Evolutionary conservation across 352 stramenopile species (phyloP).

Genomic region (Globisporangium heterothallicum): DNA sequence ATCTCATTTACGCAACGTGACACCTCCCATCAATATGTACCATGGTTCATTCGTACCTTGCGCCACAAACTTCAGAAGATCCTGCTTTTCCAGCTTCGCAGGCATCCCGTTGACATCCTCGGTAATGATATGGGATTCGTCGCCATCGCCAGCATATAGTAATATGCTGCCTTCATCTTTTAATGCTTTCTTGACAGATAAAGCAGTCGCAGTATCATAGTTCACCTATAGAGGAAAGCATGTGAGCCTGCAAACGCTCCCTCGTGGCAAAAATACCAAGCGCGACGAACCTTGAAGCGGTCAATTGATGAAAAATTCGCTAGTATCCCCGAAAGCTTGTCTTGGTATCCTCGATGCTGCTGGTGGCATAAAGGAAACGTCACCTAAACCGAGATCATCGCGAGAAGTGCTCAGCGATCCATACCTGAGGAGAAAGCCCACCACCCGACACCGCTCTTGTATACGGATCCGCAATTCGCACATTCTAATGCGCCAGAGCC

Average conservation of each 20-base stretch:
- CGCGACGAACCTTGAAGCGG: conserved; percentile 30
- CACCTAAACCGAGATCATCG: no score
- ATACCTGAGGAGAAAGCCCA: conserved; percentile 2
- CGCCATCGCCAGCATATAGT: conserved; percentile 35
- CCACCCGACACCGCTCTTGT: conserved; percentile 5
- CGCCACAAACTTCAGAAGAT: conserved; percentile 23
- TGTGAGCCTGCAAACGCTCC: not conserved
- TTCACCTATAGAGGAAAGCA: conserved; percentile 18
- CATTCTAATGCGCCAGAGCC: conserved; percentile 15
- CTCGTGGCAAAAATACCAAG: not conserved
- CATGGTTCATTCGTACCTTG: conserved; percentile 26
- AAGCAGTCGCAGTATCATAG: conserved; percentile 25
- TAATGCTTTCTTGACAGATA: conserved; percentile 28
- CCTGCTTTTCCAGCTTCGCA: conserved; percentile 20
- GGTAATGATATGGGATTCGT: conserved; percentile 25
- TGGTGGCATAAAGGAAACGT: not conserved
- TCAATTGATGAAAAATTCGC: conserved; percentile 32
- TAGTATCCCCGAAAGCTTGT: conserved; percentile 49
- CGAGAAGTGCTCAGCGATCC: no score
- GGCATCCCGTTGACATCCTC: conserved; percentile 32
- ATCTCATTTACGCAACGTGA: no score
- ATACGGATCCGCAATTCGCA: conserved; percentile 32
- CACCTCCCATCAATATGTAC: no score
- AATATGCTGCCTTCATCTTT: conserved; percentile 27
- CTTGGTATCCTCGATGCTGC: conserved; percentile 26